These are phyloP conservation scores for Hura crepitans DNA, from an alignment of 441 rosid species.

Conservation along the genomic window DNA sequence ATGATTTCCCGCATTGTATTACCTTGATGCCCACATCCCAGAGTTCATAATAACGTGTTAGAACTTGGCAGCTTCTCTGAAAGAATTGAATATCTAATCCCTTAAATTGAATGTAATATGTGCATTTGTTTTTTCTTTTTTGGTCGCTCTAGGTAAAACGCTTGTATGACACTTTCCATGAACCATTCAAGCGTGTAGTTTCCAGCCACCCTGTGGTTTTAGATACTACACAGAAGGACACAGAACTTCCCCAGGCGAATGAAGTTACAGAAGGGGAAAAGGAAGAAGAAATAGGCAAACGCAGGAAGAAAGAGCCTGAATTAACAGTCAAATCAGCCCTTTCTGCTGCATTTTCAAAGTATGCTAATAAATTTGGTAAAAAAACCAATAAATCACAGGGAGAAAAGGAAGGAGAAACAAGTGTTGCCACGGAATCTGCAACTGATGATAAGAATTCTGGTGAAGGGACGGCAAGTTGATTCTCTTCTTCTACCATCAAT, in stretches of 20 bases:
- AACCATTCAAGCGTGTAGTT: conserved; percentile 79
- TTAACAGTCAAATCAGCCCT: conserved; percentile 65
- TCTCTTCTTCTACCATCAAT: neutral
- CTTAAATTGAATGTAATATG: conserved; percentile 1
- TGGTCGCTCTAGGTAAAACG: conserved; percentile 61
- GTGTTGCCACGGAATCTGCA: conserved; percentile 28
- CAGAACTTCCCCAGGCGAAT: conserved; percentile 35
- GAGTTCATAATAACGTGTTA: neutral
- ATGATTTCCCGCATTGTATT: neutral
- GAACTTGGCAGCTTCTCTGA: neutral
- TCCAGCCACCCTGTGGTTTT: conserved; percentile 43
- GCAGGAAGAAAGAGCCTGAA: conserved; percentile 58
- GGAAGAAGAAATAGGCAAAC: conserved; percentile 45
- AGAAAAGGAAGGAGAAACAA: conserved; percentile 34
- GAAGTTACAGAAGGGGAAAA: conserved; percentile 41
- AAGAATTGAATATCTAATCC: conserved; percentile 3
- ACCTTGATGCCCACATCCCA: neutral
- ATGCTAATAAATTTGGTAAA: conserved; percentile 47
- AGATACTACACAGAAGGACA: conserved; percentile 39
- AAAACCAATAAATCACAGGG: conserved; percentile 30
- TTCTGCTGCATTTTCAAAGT: conserved; percentile 68
- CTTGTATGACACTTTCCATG: conserved; percentile 85
- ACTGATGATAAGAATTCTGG: conserved; percentile 18
- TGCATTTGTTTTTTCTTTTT: conserved; percentile 8
- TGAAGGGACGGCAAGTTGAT: conserved; percentile 26